phyloP scores from a whole-genome alignment of 441 rosid genomes.

The Euphorbia schlechtendalii region DNA sequence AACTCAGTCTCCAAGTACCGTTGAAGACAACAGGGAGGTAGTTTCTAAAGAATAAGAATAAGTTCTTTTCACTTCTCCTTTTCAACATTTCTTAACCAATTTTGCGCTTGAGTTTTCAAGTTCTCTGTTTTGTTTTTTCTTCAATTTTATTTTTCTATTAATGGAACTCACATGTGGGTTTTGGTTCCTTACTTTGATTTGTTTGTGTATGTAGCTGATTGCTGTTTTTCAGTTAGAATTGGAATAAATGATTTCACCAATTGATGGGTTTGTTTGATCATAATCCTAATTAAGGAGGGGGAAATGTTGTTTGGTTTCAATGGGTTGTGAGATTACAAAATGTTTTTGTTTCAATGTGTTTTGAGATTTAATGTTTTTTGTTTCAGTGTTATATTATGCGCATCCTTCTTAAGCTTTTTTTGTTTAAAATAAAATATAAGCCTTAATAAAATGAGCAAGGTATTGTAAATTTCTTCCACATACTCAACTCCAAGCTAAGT shows the following conservation, averaged over 20 bases:
- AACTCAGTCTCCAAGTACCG: too few species aligned
- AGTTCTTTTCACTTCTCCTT: not conserved
- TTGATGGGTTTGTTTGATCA: slow-evolving; percentile 8
- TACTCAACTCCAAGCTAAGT: too few species aligned
- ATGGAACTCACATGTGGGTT: too few species aligned
- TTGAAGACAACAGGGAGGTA: not conserved
- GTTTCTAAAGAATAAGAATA: not conserved
- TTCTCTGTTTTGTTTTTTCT: not conserved
- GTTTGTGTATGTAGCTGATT: too few species aligned
- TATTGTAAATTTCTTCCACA: too few species aligned
- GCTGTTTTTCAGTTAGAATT: not conserved
- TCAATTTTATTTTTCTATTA: not conserved
- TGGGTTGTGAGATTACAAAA: not conserved
- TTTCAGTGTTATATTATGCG: too few species aligned
- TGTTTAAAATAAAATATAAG: too few species aligned
- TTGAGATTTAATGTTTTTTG: too few species aligned
- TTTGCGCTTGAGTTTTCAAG: not conserved
- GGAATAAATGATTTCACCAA: not conserved
- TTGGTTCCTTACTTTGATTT: not conserved
- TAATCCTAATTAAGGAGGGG: not conserved
- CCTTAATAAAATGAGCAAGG: too few species aligned
- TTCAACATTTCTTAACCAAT: not conserved
- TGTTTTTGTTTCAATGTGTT: too few species aligned
- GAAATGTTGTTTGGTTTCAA: too few species aligned
- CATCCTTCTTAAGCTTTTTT: too few species aligned